Base-by-base conservation (phyloP, 139 green algal genomes). In the Zygnema cylindricum region DNA sequence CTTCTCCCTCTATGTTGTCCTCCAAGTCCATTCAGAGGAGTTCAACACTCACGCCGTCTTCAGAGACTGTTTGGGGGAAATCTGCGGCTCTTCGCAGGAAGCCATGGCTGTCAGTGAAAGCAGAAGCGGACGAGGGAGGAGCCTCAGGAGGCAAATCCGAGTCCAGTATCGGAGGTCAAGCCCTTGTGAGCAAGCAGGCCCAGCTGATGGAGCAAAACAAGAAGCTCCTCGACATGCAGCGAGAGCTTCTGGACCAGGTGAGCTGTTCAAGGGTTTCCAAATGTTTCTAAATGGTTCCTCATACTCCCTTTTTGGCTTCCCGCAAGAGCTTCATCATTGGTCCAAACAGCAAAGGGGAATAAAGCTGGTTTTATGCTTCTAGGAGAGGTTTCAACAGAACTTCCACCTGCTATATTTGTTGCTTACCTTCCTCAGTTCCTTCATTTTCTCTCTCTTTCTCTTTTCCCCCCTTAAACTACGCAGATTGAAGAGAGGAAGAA, bases 401-500 rank as follows among this genome's bases (percentile, higher is more conserved):
- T n/a, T n/a, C n/a, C n/a, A n/a, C n/a, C n/a, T n/a, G n/a, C n/a
- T n/a, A n/a, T n/a, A 63, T 16, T 79, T 16, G 40, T 79, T 43
- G 71, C 7, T 49, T 43, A 16, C 3, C 71, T 49, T 16, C 3
- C 11, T 49, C 7, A 79, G 3, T 49, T 79, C 38, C 16, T 16
- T 49, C 71, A 25, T 16, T 79, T 79, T 3, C 41, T 11, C 7
- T 79, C 11, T 79, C 41, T 25, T 79, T 79, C 41, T 79, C 57
- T 30, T 73, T 79, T 3, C 41, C 71, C 71, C 71, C 11, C 41
- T 3, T 79, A 57, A 3, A 25, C 11, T 2, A 39, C 23, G 79
- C 85, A 90, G 86, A 90, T 91, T 82, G 86, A 91, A 69, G 86
- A 91, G 81, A 77, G 86, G 81, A 90, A 90, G 2, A 87, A 88